Conservation (phyloP, 208 protist genomes). For the Acanthamoeba sp. region DNA sequence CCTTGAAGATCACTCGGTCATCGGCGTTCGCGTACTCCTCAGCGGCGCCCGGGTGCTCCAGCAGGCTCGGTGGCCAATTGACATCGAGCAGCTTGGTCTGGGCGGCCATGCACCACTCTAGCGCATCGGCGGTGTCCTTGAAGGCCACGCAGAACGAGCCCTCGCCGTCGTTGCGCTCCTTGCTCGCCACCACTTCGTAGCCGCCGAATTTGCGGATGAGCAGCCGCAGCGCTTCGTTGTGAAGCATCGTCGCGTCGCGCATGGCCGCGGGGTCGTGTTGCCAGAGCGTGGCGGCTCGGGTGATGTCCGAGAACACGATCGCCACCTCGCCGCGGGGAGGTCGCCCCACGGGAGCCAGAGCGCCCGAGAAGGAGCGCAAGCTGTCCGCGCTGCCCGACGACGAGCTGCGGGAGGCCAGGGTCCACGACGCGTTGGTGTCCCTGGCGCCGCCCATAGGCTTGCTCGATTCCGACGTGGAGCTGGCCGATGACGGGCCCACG, state of each 20-base stretch:
- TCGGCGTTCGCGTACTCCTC: slow-evolving; percentile 14
- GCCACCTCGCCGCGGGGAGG: slow-evolving; percentile 17
- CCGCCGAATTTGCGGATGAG: slow-evolving; percentile 1
- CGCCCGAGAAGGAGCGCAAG: neutral
- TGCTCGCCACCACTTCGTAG: slow-evolving; percentile 22
- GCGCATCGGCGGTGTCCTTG: neutral
- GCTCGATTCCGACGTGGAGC: neutral
- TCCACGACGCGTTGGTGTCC: slow-evolving; percentile 23
- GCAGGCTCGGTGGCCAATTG: slow-evolving; percentile 5
- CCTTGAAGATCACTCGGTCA: slow-evolving; percentile 6
- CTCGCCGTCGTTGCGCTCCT: slow-evolving; percentile 20
- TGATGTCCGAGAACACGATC: slow-evolving; percentile 58
- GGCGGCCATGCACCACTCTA: slow-evolving; percentile 20
- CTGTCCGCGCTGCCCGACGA: neutral
- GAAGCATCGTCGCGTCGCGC: neutral
- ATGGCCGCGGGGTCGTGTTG: slow-evolving; percentile 29
- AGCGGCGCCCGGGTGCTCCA: slow-evolving; percentile 24
- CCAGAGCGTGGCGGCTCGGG: slow-evolving; percentile 27
- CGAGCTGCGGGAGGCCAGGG: neutral
- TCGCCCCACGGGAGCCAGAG: no score
- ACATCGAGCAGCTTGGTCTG: slow-evolving; percentile 9
- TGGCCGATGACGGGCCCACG: neutral
- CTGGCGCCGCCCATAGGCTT: neutral
- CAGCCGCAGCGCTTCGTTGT: neutral
- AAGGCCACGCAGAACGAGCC: slow-evolving; percentile 63